Base-by-base conservation (phyloP, 2,329 filamentous ascomycete species). In the Epichloe gansuensis region DNA sequence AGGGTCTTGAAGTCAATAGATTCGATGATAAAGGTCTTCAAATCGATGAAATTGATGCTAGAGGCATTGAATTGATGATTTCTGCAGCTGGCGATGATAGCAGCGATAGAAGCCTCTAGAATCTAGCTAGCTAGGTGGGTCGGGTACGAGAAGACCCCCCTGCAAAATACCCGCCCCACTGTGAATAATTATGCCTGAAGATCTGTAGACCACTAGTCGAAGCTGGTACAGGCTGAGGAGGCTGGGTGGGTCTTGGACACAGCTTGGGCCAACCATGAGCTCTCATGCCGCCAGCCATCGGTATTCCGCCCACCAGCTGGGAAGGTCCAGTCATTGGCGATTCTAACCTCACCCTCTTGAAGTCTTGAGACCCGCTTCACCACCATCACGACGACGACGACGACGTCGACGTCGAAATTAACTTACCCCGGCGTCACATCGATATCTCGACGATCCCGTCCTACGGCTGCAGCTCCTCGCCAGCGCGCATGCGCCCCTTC, bases 371-470 rank as follows among this genome's bases (percentile, higher is more conserved):
- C 21, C 25, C 45, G 21, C 9, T 11, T 12, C 25, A 25, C 8
- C 8, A 39, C 38, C 23, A 25, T 36, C 40, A 38, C 34, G 23
- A 35, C 43, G 11, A 31, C 21, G 31, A 36, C 17, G 13, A 25
- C n/a, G 27, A 47, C 12, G 6, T 21, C 11, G 6, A 48, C 17
- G 31, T 11, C 47, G 31, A 36, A 27, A 31, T 15, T 25, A n/a
- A 23, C 21, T 13, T 23, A n/a, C 15, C 7, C 34, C 15, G 11
- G 36, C 31, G 34, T 13, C 34, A 31, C 35, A 38, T 45, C 13
- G 21, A 45, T 21, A 13, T 5, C 8, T 85, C n/a, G 64, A 67
- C 2, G 75, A 34, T 40, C 35, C 15, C 40, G 13, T 3, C 50
- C 43, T 12, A 71, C 17, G 23, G 25, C 25, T 42, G 47, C 36